Evolutionary conservation across 169 alveolate species (phyloP), one percentile per base, ranked within the genome.

Genomic region (Plasmodium gonderi): DNA sequence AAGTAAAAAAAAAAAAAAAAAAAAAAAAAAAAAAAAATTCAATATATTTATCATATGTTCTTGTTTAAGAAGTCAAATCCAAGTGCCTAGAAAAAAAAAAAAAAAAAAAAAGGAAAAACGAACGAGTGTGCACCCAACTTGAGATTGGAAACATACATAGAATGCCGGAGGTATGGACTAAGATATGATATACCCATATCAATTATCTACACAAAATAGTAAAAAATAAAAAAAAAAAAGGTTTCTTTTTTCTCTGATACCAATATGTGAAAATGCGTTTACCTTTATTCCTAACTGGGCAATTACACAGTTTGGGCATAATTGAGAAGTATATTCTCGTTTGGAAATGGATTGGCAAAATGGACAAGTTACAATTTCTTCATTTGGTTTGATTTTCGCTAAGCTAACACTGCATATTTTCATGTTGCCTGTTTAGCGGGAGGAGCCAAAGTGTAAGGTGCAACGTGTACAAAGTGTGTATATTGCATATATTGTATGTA

Each of bases 51-150:
- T 89, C 42, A 89, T 40, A 68, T 26, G 76, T 77, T 89, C 60
- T 89, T 89, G 76, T 76, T 89, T 76, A 89, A 51, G 80, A 89
- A 89, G 42, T 89, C 94, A 67, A 89, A 89, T 77, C 94, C 94
- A 51, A 89, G 80, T 17, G 90, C 90, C 94, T 89, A 26, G 11
- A 69, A 81, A 47, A 9, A 40, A 17, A 26, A 65, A 60, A 36
- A 80, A 65, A 60, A 64, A n/a, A 64, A 38, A 72, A 26, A 38
- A 49, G 51, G 23, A 31, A 17, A 51, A 14, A 14, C 1, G 4
- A 72, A 40, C 20, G 79, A n/a, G 26, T 5, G 26, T 60, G 26
- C 36, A 23, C 72, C 68, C 14, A 8, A 60, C 20, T 29, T 60
- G 72, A n/a, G 40, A 60, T 36, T 14, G 26, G 7, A 23, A 11